phyloP scores from a whole-genome alignment of 169 alveolate genomes.

The Cryptosporidium sp. region DNA sequence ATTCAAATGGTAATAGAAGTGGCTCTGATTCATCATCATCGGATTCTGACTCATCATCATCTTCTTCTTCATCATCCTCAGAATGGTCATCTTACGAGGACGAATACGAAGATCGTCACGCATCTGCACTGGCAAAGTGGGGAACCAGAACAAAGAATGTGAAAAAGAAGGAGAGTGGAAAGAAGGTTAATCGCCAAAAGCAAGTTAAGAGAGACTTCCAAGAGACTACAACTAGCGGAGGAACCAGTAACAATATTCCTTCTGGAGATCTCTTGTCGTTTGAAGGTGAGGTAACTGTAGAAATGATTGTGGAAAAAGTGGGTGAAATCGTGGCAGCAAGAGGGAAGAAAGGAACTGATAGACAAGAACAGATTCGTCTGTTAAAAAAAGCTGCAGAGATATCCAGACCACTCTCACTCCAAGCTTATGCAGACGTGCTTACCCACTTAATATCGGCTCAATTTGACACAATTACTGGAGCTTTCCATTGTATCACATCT shows the following conservation, averaged over 20 bases:
- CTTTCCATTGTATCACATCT: constrained; percentile 85
- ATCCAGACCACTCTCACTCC: constrained; percentile 84
- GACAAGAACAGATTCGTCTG: constrained; percentile 86
- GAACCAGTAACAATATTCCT: constrained; percentile 79
- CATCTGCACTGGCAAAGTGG: constrained; percentile 88
- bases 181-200: constrained; percentile 79
- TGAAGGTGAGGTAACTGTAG: constrained; percentile 86
- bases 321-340: constrained; percentile 79
- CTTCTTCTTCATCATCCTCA: constrained; percentile 80
- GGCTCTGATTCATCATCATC: constrained; percentile 32
- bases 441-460: constrained; percentile 88
- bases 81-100: constrained; percentile 89
- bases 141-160: constrained; percentile 83
- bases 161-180: constrained; percentile 81
- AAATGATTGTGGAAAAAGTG: constrained; percentile 85
- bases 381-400: constrained; percentile 86
- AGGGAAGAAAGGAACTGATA: constrained; percentile 90
- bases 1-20: constrained; percentile 62
- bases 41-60: constrained; percentile 3
- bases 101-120: constrained; percentile 84
- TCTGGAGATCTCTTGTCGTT: constrained; percentile 83
- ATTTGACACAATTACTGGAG: constrained; percentile 89
- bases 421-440: constrained; percentile 86
- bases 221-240: constrained; percentile 75
- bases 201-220: constrained; percentile 77